Evolutionary conservation across 2,329 filamentous ascomycete genomes (phyloP).

Genomic region (Epicoccum sorghinum): DNA sequence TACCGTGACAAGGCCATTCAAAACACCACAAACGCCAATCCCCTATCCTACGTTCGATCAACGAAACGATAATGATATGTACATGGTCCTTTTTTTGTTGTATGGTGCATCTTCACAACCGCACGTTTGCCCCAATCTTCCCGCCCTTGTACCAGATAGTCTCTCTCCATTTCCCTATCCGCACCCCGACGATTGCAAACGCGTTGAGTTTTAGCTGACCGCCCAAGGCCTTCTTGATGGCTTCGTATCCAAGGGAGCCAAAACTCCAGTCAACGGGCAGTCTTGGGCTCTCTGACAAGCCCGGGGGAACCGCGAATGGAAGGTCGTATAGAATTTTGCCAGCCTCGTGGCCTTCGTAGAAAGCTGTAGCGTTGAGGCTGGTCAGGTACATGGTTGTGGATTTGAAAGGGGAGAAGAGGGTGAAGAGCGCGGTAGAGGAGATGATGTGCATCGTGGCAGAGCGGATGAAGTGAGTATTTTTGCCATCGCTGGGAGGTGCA

Average conservation of each 20-base stretch:
- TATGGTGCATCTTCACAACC: constrained; percentile 40
- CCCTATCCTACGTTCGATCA: no score
- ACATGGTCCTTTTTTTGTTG: neutral
- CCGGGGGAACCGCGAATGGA: constrained; percentile 79
- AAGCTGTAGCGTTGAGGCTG: constrained; percentile 80
- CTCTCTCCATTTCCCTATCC: constrained; percentile 77
- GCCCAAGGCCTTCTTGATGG: constrained; percentile 78
- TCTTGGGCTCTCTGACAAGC: constrained; percentile 72
- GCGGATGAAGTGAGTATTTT: constrained; percentile 73
- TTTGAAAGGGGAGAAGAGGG: constrained; percentile 76
- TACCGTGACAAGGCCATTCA: no score
- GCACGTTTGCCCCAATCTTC: constrained; percentile 55
- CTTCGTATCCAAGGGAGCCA: constrained; percentile 80
- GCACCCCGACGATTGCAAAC: constrained; percentile 74
- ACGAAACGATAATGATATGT: neutral
- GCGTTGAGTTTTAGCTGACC: constrained; percentile 81
- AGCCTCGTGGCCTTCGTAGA: constrained; percentile 79
- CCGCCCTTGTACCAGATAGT: constrained; percentile 57
- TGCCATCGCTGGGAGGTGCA: constrained; percentile 34
- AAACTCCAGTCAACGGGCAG: constrained; percentile 83
- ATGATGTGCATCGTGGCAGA: constrained; percentile 85
- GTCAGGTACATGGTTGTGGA: constrained; percentile 78
- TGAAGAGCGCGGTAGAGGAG: constrained; percentile 85
- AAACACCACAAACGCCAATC: no score
- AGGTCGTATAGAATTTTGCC: constrained; percentile 77